These are phyloP conservation scores for Haplosporangium gracile DNA, from an alignment of 192 early-diverging fungal species.

Conservation along the genomic window DNA sequence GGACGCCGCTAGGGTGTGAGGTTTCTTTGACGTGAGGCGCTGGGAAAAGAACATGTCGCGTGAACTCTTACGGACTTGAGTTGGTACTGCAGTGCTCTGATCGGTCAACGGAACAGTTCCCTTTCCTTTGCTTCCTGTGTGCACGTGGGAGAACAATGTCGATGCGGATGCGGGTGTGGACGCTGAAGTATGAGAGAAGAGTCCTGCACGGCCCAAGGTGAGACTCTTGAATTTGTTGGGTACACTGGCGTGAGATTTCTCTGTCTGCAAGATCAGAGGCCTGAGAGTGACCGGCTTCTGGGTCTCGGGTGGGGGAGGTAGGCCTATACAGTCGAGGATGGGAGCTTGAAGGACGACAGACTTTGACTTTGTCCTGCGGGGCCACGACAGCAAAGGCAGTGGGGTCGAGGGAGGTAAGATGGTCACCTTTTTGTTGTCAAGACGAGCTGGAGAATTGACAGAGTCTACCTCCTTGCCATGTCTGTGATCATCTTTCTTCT, in stretches of 20 bases:
- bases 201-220: background rate
- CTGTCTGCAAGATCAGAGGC: background rate
- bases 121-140: background rate
- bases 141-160: background rate
- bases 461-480: background rate
- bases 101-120: background rate
- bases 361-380: slow-evolving; percentile 13
- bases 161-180: background rate
- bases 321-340: background rate
- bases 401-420: background rate
- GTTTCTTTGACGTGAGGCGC: background rate
- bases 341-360: slow-evolving; percentile 6
- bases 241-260: background rate
- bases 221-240: slow-evolving; percentile 8
- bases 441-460: background rate
- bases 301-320: background rate
- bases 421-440: background rate
- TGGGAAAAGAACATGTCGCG: slow-evolving; percentile 6
- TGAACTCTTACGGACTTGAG: background rate
- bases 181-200: background rate
- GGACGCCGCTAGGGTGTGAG: background rate
- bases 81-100: background rate
- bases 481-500: background rate
- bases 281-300: background rate
- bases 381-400: slow-evolving; percentile 19